These are phyloP conservation scores for Mallotus japonicus DNA, from an alignment of 441 rosid genomes.

Conservation along the genomic window DNA sequence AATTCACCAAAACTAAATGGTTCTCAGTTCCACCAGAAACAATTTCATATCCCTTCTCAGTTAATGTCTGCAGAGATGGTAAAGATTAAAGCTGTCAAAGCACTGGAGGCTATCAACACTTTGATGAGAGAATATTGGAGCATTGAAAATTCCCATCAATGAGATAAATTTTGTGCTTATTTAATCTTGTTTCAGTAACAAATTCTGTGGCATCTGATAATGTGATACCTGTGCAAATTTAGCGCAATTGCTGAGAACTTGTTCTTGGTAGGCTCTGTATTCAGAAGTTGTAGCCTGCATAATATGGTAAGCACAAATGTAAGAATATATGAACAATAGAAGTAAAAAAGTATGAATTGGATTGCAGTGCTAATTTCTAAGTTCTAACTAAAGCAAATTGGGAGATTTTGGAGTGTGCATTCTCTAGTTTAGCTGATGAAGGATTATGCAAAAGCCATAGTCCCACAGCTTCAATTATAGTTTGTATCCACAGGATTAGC, in stretches of 20 bases:
- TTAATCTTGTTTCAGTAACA: constrained; percentile 13
- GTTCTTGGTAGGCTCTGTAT: constrained; percentile 90
- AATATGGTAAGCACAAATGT: not conserved
- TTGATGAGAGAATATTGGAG: not conserved
- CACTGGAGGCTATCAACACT: not conserved
- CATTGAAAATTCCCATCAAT: not conserved
- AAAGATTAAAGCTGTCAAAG: constrained; percentile 4
- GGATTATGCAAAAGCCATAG: too few relatives aligned
- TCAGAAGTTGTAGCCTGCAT: constrained; percentile 75
- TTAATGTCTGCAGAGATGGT: constrained; percentile 52
- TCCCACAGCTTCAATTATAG: too few relatives aligned
- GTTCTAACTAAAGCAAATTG: too few relatives aligned
- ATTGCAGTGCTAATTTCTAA: not conserved
- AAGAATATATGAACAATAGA: constrained; percentile 6
- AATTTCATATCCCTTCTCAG: constrained; percentile 72
- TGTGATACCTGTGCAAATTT: constrained; percentile 69
- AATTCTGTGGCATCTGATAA: constrained; percentile 3
- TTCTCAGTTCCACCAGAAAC: constrained; percentile 98
- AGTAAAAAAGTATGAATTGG: not conserved
- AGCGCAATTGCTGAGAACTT: constrained; percentile 82
- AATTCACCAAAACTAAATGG: constrained; percentile 92
- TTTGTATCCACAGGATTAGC: too few relatives aligned
- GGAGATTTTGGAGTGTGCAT: not conserved
- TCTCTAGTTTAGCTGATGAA: too few relatives aligned
- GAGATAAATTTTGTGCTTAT: not conserved